phyloP scores from a whole-genome alignment of 1,284 basidiomycete species.

The Pascua guehoae region DNA sequence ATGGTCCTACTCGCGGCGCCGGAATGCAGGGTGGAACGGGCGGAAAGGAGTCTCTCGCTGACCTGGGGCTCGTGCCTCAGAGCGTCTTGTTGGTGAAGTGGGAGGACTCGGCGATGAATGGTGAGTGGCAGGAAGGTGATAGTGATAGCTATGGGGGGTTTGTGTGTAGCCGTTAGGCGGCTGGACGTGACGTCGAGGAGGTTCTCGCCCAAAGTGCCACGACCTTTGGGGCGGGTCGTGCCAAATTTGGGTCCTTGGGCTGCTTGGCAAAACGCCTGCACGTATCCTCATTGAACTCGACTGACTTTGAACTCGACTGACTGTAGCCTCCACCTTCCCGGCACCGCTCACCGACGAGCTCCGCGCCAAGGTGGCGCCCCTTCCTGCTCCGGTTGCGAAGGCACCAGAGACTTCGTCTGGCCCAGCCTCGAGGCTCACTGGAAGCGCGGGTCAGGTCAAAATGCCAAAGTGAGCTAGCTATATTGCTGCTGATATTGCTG shows the following conservation, averaged over 20 bases:
- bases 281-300: too few species aligned
- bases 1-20: conserved; percentile 31
- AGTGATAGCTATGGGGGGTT: not conserved
- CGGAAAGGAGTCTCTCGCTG: conserved; percentile 35
- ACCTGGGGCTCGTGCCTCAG: conserved; percentile 48
- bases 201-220: too few species aligned
- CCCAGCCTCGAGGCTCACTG: conserved; percentile 36
- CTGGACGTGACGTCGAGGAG: too few species aligned
- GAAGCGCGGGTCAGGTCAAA: conserved; percentile 13
- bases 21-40: conserved; percentile 39
- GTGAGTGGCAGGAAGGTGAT: conserved; percentile 23
- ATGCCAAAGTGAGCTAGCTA: conserved; percentile 6
- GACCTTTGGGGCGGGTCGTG: not conserved
- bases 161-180: too few species aligned
- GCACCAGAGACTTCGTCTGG: not conserved
- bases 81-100: conserved; percentile 44
- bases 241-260: too few species aligned
- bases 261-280: not conserved
- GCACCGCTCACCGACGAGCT: conserved; percentile 44
- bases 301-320: not conserved
- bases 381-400: conserved; percentile 30
- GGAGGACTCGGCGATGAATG: conserved; percentile 46
- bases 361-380: conserved; percentile 34
- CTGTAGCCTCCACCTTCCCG: conserved; percentile 29
- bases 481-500: too few species aligned